Conservation (phyloP, 1,139 yeast genomes). For the Yamadazyma aaseri region DNA sequence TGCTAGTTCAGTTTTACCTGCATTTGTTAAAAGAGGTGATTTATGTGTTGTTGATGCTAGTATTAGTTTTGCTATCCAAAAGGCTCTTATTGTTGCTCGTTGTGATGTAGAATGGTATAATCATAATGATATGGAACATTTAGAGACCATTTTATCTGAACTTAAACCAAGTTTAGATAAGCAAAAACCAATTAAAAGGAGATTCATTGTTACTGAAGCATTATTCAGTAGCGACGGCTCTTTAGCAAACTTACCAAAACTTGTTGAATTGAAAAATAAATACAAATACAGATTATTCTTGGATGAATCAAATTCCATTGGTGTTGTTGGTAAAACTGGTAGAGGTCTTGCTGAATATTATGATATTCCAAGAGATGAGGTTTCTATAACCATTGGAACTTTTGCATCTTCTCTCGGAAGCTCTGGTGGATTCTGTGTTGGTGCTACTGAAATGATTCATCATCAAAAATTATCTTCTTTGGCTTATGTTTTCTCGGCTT, state of each 20-base stretch:
- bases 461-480: conserved; percentile 89
- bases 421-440: conserved; percentile 94
- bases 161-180: conserved; percentile 63
- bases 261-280: conserved; percentile 73
- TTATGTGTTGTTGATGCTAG: conserved; percentile 85
- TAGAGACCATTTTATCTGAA: conserved; percentile 65
- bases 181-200: conserved; percentile 75
- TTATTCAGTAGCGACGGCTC: conserved; percentile 82
- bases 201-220: conserved; percentile 90
- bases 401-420: conserved; percentile 83
- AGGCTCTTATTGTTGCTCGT: conserved; percentile 83
- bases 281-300: conserved; percentile 82
- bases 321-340: conserved; percentile 82
- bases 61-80: conserved; percentile 75
- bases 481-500: conserved; percentile 92
- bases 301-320: conserved; percentile 86
- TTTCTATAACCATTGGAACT: conserved; percentile 86
- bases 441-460: conserved; percentile 77
- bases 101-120: conserved; percentile 81
- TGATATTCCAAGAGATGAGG: conserved; percentile 60
- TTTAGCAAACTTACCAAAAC: conserved; percentile 65
- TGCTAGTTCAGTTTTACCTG: conserved; percentile 94
- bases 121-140: conserved; percentile 84
- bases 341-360: conserved; percentile 79
- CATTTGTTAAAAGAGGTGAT: conserved; percentile 94